Conservation (phyloP, 1,284 basidiomycete species). For the Ganoderma lingzhi region DNA sequence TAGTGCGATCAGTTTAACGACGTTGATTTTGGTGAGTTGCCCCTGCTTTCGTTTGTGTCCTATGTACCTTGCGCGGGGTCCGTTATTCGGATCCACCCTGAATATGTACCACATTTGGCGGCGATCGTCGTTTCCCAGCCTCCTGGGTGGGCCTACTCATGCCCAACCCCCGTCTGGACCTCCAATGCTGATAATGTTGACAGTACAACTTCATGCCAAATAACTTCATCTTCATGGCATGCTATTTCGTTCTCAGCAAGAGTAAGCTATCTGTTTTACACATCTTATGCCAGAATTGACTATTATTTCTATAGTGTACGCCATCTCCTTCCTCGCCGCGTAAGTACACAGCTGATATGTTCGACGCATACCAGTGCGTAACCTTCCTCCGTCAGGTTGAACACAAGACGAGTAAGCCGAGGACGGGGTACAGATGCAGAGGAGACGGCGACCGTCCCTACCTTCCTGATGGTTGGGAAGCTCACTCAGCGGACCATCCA, state of each 20-base stretch:
- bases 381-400: conserved; percentile 43
- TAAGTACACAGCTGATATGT: conserved; percentile 41
- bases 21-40: conserved; percentile 59
- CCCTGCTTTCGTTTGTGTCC: background rate
- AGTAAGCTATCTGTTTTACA: conserved; percentile 44
- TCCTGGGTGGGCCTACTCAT: background rate
- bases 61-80: background rate
- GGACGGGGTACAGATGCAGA: conserved; percentile 52
- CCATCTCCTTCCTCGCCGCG: conserved; percentile 74
- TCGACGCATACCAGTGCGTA: background rate
- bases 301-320: conserved; percentile 57
- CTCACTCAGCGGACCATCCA: conserved; percentile 30
- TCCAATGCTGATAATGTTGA: conserved; percentile 5
- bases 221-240: conserved; percentile 65
- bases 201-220: conserved; percentile 64
- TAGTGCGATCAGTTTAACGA: conserved; percentile 66
- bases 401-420: conserved; percentile 52
- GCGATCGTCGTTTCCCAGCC: background rate
- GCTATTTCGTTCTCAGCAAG: conserved; percentile 72
- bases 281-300: background rate
- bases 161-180: background rate
- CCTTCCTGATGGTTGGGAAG: conserved; percentile 52
- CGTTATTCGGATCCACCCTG: background rate
- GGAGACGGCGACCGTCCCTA: conserved; percentile 46
- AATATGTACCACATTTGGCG: background rate